Conservation (phyloP, 495 filamentous ascomycete species). For the Podospora pseudocomata region DNA sequence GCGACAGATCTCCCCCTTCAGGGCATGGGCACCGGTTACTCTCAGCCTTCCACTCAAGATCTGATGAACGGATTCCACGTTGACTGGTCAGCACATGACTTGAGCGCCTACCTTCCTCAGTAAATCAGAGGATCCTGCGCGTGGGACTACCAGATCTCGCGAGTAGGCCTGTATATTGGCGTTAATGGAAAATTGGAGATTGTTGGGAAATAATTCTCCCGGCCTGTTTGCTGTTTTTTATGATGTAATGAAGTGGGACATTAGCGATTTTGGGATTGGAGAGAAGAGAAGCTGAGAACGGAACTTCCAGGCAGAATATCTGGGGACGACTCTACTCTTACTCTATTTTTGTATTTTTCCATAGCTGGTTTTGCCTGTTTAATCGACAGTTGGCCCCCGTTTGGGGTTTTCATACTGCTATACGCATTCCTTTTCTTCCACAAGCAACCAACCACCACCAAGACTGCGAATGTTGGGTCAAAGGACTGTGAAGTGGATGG, state of each 20-base stretch:
- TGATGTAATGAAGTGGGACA: conserved; percentile 24
- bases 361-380: conserved; percentile 16
- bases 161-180: not conserved
- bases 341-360: conserved; percentile 18
- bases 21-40: conserved; percentile 37
- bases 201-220: not conserved
- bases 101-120: conserved; percentile 29
- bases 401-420: conserved; percentile 13
- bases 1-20: conserved; percentile 31
- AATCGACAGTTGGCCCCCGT: conserved; percentile 10
- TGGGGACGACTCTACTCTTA: conserved; percentile 3
- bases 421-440: not conserved
- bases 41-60: conserved; percentile 43
- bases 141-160: not conserved
- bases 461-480: not conserved
- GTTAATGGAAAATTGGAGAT: not conserved
- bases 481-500: not conserved
- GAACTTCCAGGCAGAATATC: not conserved
- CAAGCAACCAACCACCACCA: not conserved
- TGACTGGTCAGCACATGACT: conserved; percentile 42
- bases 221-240: conserved; percentile 13
- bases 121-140: conserved; percentile 10
- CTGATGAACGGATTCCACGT: conserved; percentile 33
- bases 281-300: not conserved
- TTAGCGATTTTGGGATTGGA: conserved; percentile 7